phyloP scores from a whole-genome alignment of 83 land plant species.

The Picea engelmannii region DNA sequence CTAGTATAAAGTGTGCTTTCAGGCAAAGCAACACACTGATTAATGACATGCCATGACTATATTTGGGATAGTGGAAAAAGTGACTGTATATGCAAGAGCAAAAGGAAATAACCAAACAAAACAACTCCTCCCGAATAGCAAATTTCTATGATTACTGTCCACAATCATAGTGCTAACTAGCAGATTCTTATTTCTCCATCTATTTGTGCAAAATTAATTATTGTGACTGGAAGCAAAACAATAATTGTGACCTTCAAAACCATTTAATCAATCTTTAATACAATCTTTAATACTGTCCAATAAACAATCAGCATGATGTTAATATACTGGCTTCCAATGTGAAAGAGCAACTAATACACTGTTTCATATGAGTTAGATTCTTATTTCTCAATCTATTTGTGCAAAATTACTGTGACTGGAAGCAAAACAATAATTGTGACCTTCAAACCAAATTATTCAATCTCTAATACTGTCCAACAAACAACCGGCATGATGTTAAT shows the following conservation, averaged over 20 bases:
- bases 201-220: not conserved
- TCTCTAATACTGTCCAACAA: too few relatives aligned
- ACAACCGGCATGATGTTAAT: too few relatives aligned
- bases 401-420: too few relatives aligned
- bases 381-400: too few relatives aligned
- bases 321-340: not conserved
- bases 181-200: too few relatives aligned
- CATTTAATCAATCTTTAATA: too few relatives aligned
- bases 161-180: not conserved
- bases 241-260: not conserved
- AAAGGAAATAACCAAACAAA: not conserved
- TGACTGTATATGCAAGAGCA: not conserved
- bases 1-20: too few relatives aligned
- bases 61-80: not conserved
- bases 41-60: too few relatives aligned
- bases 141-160: not conserved
- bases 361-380: too few relatives aligned
- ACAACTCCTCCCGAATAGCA: not conserved
- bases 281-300: not conserved
- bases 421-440: too few relatives aligned
- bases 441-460: too few relatives aligned
- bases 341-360: not conserved
- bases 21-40: too few relatives aligned
- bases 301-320: not conserved
- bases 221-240: not conserved